Evolutionary conservation across 176 grass and related monocot species (phyloP).

Genomic region (Themeda triandra): DNA sequence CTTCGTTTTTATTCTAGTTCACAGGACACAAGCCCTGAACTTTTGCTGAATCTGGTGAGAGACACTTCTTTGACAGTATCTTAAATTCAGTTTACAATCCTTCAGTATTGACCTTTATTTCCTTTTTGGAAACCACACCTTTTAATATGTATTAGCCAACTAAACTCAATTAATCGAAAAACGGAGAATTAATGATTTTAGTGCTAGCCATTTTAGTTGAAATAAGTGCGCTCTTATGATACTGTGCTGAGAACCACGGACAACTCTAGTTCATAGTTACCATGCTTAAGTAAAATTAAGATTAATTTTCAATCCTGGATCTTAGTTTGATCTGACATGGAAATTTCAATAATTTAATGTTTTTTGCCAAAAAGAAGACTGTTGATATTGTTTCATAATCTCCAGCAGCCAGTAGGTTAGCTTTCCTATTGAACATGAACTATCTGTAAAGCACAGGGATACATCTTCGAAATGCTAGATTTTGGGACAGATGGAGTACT

Average conservation of each 20-base stretch:
- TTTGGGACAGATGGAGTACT: too few relatives aligned
- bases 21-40: conserved; percentile 82
- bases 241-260: not conserved
- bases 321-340: not conserved
- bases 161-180: not conserved
- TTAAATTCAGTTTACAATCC: conserved; percentile 9
- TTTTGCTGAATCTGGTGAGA: conserved; percentile 74
- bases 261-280: not conserved
- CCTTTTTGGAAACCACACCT: not conserved
- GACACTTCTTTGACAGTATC: conserved; percentile 1
- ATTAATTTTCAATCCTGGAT: not conserved
- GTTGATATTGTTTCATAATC: not conserved
- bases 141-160: not conserved
- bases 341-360: not conserved
- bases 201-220: not conserved
- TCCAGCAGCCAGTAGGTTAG: not conserved
- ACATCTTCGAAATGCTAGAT: too few relatives aligned
- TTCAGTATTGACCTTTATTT: not conserved
- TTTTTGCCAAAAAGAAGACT: too few relatives aligned
- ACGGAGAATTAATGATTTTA: not conserved
- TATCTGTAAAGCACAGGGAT: not conserved
- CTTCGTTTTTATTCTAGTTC: not conserved
- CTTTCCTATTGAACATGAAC: not conserved
- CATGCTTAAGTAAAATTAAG: not conserved
- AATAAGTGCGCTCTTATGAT: not conserved